Conservation (phyloP, 345 rosid genomes). For the Salix suchowensis region DNA sequence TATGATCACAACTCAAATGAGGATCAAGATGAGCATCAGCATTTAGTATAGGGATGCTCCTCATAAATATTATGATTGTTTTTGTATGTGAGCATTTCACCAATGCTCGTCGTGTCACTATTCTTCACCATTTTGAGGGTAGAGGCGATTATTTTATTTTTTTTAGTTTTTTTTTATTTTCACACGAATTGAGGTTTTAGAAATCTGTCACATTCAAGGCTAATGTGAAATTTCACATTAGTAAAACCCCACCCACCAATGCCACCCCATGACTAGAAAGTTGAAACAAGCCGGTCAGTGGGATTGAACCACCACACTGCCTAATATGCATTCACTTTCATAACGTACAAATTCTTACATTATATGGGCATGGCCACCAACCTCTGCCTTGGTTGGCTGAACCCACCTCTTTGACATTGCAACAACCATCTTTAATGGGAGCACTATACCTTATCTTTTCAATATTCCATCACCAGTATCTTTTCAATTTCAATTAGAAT, state of each 20-base stretch:
- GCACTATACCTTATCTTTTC: neutral
- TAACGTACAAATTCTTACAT: neutral
- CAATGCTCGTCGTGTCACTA: conserved; percentile 12
- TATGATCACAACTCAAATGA: conserved; percentile 8
- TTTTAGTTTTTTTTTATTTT: neutral
- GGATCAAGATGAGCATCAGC: conserved; percentile 6
- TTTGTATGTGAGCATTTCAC: conserved; percentile 10
- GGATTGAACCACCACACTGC: neutral
- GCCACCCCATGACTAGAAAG: conserved; percentile 6
- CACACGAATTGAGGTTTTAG: neutral
- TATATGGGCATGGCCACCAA: conserved; percentile 2
- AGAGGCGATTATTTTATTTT: neutral
- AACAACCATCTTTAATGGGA: neutral
- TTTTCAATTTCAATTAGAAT: no score
- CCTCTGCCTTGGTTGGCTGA: neutral
- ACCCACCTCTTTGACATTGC: conserved; percentile 7
- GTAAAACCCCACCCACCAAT: neutral
- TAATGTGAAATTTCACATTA: neutral
- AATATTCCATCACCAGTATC: neutral
- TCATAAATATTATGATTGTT: neutral
- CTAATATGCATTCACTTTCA: neutral
- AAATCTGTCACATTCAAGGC: neutral
- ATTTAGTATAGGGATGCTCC: neutral
- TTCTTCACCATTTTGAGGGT: conserved; percentile 7
- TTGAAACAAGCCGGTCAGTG: neutral